A percentile compares a stretch with the other conserved stretches of the same genome.
Conservation (phyloP, 768 basidiomycete genomes). For the Trametes elegans region DNA sequence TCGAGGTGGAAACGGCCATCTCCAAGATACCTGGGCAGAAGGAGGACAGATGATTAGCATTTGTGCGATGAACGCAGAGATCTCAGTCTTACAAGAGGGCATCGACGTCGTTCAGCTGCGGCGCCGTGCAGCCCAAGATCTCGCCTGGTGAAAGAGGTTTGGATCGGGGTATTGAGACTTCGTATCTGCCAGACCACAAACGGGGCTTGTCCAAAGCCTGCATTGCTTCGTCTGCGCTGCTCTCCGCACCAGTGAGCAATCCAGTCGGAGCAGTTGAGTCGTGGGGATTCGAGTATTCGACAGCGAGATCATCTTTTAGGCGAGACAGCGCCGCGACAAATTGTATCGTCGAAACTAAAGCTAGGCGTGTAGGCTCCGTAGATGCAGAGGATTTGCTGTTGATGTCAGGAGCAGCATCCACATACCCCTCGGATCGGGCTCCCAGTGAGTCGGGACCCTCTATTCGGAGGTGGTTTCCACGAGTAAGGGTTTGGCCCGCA, state of each 20-base stretch:
- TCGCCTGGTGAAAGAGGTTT: slow-evolving; percentile 96
- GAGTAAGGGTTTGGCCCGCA: slow-evolving; percentile 40
- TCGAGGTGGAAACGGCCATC: slow-evolving; percentile 98
- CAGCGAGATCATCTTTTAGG: slow-evolving; percentile 74
- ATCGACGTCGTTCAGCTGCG: slow-evolving; percentile 74
- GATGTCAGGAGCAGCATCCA: background rate
- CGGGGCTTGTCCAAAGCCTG: slow-evolving; percentile 18
- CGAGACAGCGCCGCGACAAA: slow-evolving; percentile 91
- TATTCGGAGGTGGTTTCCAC: slow-evolving; percentile 54
- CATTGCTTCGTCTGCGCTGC: slow-evolving; percentile 7
- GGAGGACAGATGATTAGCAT: too few relatives aligned
- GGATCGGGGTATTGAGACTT: slow-evolving; percentile 74
- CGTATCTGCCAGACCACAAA: slow-evolving; percentile 64
- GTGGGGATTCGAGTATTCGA: slow-evolving; percentile 32
- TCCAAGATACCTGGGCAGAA: slow-evolving; percentile 75
- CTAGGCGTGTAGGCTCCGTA: slow-evolving; percentile 61
- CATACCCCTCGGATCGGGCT: slow-evolving; percentile 16
- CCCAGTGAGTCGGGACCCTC: slow-evolving; percentile 37
- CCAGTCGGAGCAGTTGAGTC: slow-evolving; percentile 9
- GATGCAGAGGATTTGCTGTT: background rate
- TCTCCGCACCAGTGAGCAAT: slow-evolving; percentile 16
- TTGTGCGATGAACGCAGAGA: too few relatives aligned
- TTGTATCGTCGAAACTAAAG: slow-evolving; percentile 96
- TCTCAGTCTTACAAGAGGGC: slow-evolving; percentile 90
- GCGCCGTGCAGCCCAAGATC: slow-evolving; percentile 96